Base-by-base conservation (phyloP, 2,329 filamentous ascomycete species). In the Madurella mycetomatis region DNA sequence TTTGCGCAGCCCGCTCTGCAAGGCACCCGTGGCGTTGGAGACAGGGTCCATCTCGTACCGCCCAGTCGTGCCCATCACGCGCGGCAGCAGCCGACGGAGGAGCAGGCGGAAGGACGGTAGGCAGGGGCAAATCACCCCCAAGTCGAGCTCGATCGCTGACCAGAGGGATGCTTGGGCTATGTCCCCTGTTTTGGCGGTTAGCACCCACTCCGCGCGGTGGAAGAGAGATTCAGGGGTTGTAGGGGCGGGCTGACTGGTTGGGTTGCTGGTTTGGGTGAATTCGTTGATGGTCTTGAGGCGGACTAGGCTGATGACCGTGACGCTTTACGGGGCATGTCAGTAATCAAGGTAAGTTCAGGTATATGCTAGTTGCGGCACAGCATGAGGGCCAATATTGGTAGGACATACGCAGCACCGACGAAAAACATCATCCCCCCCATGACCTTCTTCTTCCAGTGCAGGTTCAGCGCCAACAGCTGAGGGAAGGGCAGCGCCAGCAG, bases 401-500 rank as follows among this genome's bases (percentile, higher is more conserved):
- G 1, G 2, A 61, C 63, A 46, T 47, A 67, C 65, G 72, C 72
- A 2, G 67, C 66, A 5, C 76, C 76, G 3, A 78, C 71, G n/a
- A 66, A 67, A 56, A 79, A 78, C 74, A 79, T 78, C 47, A 77
- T 47, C 11, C 62, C 61, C 2, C 77, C 71, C 50, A 73, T 69
- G 7, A 74, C n/a, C 66, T 77, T 79, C 66, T 77, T 77, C 66
- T 74, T 75, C 65, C 70, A 73, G 54, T 73, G 70, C 43, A 78
- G 59, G 4, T 72, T 68, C 18, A 79, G 66, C 1, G 62, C 47
- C 25, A 66, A 55, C 5, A 80, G 60, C 54, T 76, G 72, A 11
- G 70, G 70, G n/a, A 79, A 67, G 1, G 81, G 80, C 4, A 84
- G 67, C 0, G 66, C 71, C 16, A 83, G 69, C 61, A 83, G 76